Percentiles rank a stretch among this genome's conserved stretches.
These are phyloP conservation scores for Cordyceps cateniannulata DNA, from an alignment of 2,329 filamentous ascomycete species.

Conservation along the genomic window DNA sequence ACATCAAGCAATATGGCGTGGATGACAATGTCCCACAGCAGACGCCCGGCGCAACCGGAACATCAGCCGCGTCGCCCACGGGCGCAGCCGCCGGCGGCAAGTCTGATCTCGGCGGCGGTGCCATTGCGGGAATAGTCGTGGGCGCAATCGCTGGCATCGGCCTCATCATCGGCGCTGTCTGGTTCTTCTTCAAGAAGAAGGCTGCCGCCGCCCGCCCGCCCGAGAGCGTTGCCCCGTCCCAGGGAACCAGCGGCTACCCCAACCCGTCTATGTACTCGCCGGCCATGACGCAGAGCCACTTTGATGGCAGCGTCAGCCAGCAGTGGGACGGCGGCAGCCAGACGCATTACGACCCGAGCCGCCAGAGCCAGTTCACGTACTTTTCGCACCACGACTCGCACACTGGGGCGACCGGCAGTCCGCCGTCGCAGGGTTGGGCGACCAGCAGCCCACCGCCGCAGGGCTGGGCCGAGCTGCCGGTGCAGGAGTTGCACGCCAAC, in stretches of 20 bases:
- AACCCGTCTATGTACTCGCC: conserved; percentile 2
- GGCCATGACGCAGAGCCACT: background rate
- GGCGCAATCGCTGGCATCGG: background rate
- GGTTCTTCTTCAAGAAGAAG: conserved; percentile 1
- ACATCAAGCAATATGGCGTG: conserved; percentile 16
- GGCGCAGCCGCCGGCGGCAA: background rate
- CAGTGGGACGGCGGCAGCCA: background rate
- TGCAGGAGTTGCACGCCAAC: conserved; percentile 3
- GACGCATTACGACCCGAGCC: conserved; percentile 1
- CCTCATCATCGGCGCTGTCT: background rate
- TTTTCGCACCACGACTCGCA: background rate
- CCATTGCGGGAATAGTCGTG: conserved; percentile 5
- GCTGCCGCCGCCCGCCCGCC: background rate
- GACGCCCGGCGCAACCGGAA: background rate
- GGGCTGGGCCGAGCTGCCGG: background rate
- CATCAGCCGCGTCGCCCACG: background rate
- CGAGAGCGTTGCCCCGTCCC: background rate
- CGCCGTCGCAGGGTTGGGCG: conserved; percentile 1
- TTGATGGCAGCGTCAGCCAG: background rate
- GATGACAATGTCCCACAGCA: background rate
- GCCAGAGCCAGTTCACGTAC: conserved; percentile 7
- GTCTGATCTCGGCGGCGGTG: background rate
- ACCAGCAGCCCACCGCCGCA: background rate
- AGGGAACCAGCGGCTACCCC: background rate
- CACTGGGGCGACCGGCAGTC: background rate